Percentiles rank a stretch among this genome's conserved stretches.
phyloP scores from a whole-genome alignment of 805 yeast genomes.

The Teunomyces funiuensis region DNA sequence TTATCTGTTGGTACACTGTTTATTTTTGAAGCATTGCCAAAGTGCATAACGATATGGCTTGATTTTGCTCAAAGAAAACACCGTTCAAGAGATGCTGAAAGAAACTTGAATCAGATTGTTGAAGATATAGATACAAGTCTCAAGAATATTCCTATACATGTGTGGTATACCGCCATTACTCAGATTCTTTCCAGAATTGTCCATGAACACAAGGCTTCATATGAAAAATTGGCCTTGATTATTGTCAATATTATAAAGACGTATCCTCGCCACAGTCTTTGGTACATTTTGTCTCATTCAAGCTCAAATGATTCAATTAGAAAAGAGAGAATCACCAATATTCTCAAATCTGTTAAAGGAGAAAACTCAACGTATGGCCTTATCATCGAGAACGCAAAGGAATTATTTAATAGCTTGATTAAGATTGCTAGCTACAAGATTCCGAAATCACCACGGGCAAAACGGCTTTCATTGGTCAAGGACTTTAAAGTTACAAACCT shows the following conservation, averaged over 20 bases:
- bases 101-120: slow-evolving; percentile 46
- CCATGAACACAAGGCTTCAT: slow-evolving; percentile 59
- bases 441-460: slow-evolving; percentile 31
- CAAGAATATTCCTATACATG: slow-evolving; percentile 46
- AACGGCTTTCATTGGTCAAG: slow-evolving; percentile 35
- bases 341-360: slow-evolving; percentile 19
- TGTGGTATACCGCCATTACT: slow-evolving; percentile 83
- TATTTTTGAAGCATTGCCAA: slow-evolving; percentile 83
- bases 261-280: slow-evolving; percentile 83
- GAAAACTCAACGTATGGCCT: slow-evolving; percentile 14
- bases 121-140: slow-evolving; percentile 47
- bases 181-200: slow-evolving; percentile 80
- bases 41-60: slow-evolving; percentile 87
- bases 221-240: slow-evolving; percentile 55
- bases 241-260: slow-evolving; percentile 54
- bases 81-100: slow-evolving; percentile 29
- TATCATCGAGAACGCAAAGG: slow-evolving; percentile 26
- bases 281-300: slow-evolving; percentile 74
- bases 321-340: slow-evolving; percentile 24
- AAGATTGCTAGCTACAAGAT: slow-evolving; percentile 43
- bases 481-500: slow-evolving; percentile 41
- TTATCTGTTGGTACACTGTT: slow-evolving; percentile 62
- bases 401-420: slow-evolving; percentile 43
- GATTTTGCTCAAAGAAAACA: slow-evolving; percentile 54
- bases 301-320: slow-evolving; percentile 50